Base-by-base conservation (phyloP, 768 basidiomycete genomes). In the Tricholoma flavovirens region DNA sequence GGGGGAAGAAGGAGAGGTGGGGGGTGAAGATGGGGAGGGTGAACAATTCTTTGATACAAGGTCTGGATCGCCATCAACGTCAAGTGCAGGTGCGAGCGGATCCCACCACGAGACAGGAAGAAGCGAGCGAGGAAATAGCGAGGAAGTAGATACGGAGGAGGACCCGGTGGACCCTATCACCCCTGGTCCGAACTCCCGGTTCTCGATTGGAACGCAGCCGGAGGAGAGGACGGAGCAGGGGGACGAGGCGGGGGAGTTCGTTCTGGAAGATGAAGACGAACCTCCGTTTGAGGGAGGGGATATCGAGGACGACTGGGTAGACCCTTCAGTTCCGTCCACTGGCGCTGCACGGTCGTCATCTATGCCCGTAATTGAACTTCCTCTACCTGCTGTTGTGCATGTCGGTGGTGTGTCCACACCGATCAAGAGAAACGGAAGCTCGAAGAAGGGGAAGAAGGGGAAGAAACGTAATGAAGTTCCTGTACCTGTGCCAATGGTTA, bases 81-180 rank as follows among this genome's bases (percentile, higher is more conserved):
- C 71, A 12, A 75, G 77, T 14, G 77, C 77, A 17, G 77, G 76
- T 61, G 64, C 64, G 0, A 70, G 67, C 50, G 68, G 62, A 26
- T 62, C 63, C 30, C 69, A 66, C 24, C 60, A 62, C 24, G 60
- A 63, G 21, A 45, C 42, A 56, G 57, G 57, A 59, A 48, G 70
- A 70, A 57, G 65, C 65, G 42, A 64, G 30, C 69, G 72, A 12
- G 68, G 71, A 15, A 77, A 77, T 59, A 78, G 77, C 48, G 79
- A 79, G 22, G 84, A 86, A 56, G 76, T 73, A 1, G 85, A 87
- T 50, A 87, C 85, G 22, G 87, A 89, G 63, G 87, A 89, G 40
- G 87, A 88, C 51, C 79, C 82, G 0, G 77, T 86, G 2, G 86
- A 82, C 14, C 87, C 87, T 5, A 76, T 88, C 38, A 88, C 88